phyloP scores from a whole-genome alignment of 1,284 basidiomycete genomes.

The Peniophora sp. region DNA sequence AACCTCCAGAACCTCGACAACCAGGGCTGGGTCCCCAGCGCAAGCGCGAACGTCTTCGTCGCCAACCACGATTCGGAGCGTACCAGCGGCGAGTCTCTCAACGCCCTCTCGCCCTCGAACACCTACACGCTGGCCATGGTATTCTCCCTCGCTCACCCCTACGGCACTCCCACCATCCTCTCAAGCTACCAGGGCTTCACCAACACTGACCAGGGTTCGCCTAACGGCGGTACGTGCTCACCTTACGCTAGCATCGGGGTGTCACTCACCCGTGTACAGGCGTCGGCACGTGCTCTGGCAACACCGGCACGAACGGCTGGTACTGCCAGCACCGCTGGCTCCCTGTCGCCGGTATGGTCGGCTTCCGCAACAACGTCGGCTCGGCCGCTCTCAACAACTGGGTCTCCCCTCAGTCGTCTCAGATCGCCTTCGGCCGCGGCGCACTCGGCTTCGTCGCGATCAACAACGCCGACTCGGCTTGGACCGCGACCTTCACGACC shows the following conservation, averaged over 20 bases:
- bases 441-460: slow-evolving; percentile 51
- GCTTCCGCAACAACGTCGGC: slow-evolving; percentile 27
- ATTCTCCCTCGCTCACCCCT: slow-evolving; percentile 29
- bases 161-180: slow-evolving; percentile 31
- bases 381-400: slow-evolving; percentile 20
- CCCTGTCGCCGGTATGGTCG: slow-evolving; percentile 26
- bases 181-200: slow-evolving; percentile 25
- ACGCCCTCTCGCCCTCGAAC: slow-evolving; percentile 25
- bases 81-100: slow-evolving; percentile 22
- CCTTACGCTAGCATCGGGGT: neutral
- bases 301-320: slow-evolving; percentile 21
- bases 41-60: slow-evolving; percentile 28
- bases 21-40: slow-evolving; percentile 26
- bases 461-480: slow-evolving; percentile 49
- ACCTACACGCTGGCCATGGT: slow-evolving; percentile 26
- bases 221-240: neutral
- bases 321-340: slow-evolving; percentile 28
- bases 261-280: slow-evolving; percentile 8
- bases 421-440: slow-evolving; percentile 29
- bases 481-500: slow-evolving; percentile 48
- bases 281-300: slow-evolving; percentile 19
- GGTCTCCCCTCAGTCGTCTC: slow-evolving; percentile 6
- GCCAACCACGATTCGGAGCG: slow-evolving; percentile 31
- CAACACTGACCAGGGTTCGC: slow-evolving; percentile 13
- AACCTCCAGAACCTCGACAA: slow-evolving; percentile 47